phyloP scores from a whole-genome alignment of 2,329 filamentous ascomycete species.

The Orbilia blumenaviensis region DNA sequence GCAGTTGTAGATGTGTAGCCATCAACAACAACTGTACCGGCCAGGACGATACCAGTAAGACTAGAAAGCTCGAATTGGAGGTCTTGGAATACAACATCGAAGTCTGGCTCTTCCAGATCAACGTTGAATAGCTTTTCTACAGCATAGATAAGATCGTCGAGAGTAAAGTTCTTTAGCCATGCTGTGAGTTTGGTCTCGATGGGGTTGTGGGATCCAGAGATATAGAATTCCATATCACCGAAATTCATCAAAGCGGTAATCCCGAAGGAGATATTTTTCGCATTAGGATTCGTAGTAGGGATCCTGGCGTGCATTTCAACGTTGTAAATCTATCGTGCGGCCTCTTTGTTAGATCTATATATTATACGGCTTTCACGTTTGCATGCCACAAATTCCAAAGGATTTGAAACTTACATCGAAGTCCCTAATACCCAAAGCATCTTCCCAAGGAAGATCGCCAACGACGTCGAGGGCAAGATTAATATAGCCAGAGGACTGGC shows the following conservation, averaged over 20 bases:
- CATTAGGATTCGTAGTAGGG: neutral
- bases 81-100: neutral
- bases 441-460: constrained; percentile 8
- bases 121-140: neutral
- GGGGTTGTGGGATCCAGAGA: neutral
- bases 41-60: neutral
- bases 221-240: neutral
- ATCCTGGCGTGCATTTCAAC: constrained; percentile 3
- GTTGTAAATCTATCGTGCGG: constrained; percentile 3
- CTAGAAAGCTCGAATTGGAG: constrained; percentile 6
- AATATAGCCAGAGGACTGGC: neutral
- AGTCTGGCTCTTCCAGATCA: constrained; percentile 14
- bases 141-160: neutral
- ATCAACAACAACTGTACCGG: neutral
- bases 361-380: too few relatives aligned
- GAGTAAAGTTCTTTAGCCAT: neutral
- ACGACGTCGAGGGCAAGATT: neutral
- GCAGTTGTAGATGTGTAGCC: constrained; percentile 1
- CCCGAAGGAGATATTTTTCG: constrained; percentile 5
- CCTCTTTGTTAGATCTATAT: too few relatives aligned
- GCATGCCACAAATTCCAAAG: neutral
- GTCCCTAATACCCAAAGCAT: constrained; percentile 1
- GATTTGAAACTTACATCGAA: constrained; percentile 3
- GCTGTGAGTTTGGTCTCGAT: neutral
- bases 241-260: constrained; percentile 2